These are phyloP conservation scores for Kurtzmaniella natalensis DNA, from an alignment of 1,139 yeast genomes.

Conservation along the genomic window DNA sequence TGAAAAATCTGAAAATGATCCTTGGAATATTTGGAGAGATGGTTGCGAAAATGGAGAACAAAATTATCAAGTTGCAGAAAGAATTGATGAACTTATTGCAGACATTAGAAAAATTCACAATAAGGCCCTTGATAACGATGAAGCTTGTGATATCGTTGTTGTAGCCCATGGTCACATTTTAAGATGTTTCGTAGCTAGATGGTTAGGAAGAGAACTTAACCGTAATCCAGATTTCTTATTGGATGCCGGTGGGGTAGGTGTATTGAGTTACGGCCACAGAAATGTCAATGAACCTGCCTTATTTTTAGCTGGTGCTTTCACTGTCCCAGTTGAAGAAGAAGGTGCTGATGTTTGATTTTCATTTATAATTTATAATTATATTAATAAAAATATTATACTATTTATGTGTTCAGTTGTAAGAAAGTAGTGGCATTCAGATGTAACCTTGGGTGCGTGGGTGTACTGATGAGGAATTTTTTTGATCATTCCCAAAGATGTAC, in stretches of 20 bases:
- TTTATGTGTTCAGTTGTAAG: too few relatives aligned
- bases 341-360: conserved; percentile 22
- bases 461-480: too few relatives aligned
- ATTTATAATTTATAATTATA: too few relatives aligned
- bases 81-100: conserved; percentile 67
- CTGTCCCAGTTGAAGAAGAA: conserved; percentile 56
- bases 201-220: conserved; percentile 62
- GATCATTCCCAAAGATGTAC: too few relatives aligned
- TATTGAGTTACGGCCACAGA: conserved; percentile 83
- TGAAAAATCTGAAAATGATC: conserved; percentile 20
- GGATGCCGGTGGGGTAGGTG: conserved; percentile 96
- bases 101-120: conserved; percentile 61
- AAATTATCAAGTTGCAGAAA: conserved; percentile 55
- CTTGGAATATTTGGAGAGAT: conserved; percentile 88
- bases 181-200: conserved; percentile 83
- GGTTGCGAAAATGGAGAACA: conserved; percentile 92
- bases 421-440: not conserved
- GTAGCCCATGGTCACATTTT: conserved; percentile 93
- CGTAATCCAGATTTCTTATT: conserved; percentile 75
- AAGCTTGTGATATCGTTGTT: conserved; percentile 68
- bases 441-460: too few relatives aligned
- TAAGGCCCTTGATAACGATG: conserved; percentile 49
- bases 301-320: conserved; percentile 74
- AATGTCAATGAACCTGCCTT: conserved; percentile 83
- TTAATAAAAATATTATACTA: too few relatives aligned